Conservation (phyloP, 2,329 filamentous ascomycete species). For the Emericellopsis atlantica region DNA sequence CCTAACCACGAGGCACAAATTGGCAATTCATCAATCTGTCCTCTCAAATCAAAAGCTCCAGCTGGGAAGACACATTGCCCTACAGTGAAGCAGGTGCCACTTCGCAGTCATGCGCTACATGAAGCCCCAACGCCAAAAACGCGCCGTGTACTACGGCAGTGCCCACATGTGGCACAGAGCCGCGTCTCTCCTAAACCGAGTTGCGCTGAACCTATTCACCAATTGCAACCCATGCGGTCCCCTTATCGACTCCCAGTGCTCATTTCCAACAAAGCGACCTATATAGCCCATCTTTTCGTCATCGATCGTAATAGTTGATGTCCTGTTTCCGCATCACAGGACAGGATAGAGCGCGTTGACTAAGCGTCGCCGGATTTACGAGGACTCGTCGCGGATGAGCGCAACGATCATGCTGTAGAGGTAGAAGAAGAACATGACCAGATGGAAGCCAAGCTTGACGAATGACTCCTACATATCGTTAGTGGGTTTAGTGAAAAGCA, state of each 20-base stretch:
- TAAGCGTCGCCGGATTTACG: slow-evolving; percentile 41
- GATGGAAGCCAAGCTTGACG: slow-evolving; percentile 95
- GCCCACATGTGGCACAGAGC: too few relatives aligned
- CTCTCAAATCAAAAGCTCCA: neutral
- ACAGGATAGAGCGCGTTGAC: neutral
- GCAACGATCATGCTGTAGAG: slow-evolving; percentile 98
- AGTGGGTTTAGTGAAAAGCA: slow-evolving; percentile 4
- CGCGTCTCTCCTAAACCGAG: too few relatives aligned
- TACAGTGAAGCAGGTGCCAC: neutral
- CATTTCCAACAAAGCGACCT: slow-evolving; percentile 1
- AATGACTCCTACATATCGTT: slow-evolving; percentile 70
- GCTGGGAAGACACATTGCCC: slow-evolving; percentile 1
- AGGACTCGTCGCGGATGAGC: slow-evolving; percentile 86
- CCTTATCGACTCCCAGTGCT: neutral
- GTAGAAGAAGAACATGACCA: slow-evolving; percentile 99
- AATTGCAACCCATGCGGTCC: neutral
- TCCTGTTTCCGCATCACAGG: neutral
- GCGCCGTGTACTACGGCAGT: slow-evolving; percentile 7
- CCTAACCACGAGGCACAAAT: too few relatives aligned
- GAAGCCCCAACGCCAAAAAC: slow-evolving; percentile 16
- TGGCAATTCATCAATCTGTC: neutral
- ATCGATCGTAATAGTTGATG: too few relatives aligned
- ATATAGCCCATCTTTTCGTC: neutral
- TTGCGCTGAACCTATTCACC: neutral
- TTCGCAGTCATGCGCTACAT: slow-evolving; percentile 7